These are phyloP conservation scores for Elaeis oleifera DNA, from an alignment of 202 grass and related monocot genomes.

Conservation along the genomic window DNA sequence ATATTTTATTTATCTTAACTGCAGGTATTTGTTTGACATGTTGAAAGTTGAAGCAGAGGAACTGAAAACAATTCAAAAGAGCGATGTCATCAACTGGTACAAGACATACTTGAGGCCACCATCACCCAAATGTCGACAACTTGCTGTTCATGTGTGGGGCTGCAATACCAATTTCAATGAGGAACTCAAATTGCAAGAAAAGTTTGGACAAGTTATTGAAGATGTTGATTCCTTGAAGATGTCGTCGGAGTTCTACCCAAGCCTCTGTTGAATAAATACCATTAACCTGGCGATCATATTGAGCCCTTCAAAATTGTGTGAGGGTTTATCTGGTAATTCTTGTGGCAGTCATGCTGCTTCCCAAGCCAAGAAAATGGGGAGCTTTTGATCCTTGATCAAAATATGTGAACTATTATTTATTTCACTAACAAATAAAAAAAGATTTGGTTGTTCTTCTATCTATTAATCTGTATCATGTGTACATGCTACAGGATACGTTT, in stretches of 20 bases:
- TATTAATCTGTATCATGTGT: no score
- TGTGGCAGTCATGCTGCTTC: no score
- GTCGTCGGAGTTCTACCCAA: conserved; percentile 70
- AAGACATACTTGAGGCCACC: conserved; percentile 63
- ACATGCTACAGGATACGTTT: no score
- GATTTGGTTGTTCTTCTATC: no score
- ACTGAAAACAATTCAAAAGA: conserved; percentile 66
- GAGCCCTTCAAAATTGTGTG: no score
- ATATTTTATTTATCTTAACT: background rate
- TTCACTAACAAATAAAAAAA: no score
- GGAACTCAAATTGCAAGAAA: conserved; percentile 46
- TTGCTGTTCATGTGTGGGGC: conserved; percentile 75
- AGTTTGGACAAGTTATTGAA: conserved; percentile 54
- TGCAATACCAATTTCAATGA: conserved; percentile 56
- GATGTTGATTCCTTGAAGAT: conserved; percentile 52
- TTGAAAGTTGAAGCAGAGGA: conserved; percentile 84
- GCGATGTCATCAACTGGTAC: conserved; percentile 67
- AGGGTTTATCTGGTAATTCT: no score
- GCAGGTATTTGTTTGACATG: conserved; percentile 81
- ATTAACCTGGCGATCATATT: no score
- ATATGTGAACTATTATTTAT: no score
- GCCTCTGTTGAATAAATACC: conserved; percentile 39
- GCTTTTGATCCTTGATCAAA: no score
- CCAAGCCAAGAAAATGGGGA: no score
- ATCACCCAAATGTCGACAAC: conserved; percentile 53